Base-by-base conservation (phyloP, 1,139 yeast species). In the Petasospora rhodanensis region DNA sequence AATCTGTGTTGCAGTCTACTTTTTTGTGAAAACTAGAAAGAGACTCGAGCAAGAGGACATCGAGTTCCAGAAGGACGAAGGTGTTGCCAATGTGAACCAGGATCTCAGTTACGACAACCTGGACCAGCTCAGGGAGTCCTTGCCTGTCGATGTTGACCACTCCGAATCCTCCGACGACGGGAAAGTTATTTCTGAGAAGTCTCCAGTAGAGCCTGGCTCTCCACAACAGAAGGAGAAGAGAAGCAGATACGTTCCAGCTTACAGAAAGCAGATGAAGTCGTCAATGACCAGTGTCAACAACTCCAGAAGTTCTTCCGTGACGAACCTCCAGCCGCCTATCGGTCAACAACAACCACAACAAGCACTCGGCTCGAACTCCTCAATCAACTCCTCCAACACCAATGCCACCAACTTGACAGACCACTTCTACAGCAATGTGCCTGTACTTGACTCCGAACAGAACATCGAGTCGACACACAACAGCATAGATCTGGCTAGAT, bases 11-110 rank as follows among this genome's bases (percentile, higher is more conserved):
- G 59, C 64, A 0, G 19, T 51, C 5, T 41, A 43, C 13, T 59
- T 65, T 35, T 64, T 66, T 62, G 34, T 47, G 16, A 55, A 64
- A 28, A 58, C 62, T 36, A 62, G 57, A 32, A 47, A 51, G 38
- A 54, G 60, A 28, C 52, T 59, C 25, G 57, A 54, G 31, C 41
- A 48, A 30, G 75, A 69, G 36, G 54, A 58, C 17, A 42, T 45
- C 21, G 56, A 56, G 26, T 64, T 52, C 36, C 46, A 43, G 23
- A 54, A 53, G 16, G 43, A 46, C 22, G 33, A 35, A 3, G 49
- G 44, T 3, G 38, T 60, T 13, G 41, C 49, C 24, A 54, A 55
- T 21, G 53, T 56, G n/a, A 49, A 55, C 32, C 55, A 48, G 10
- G 61, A 52, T 23, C 42, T 61, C 11, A 51, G 54, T 22, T 59